Evolutionary conservation across 352 stramenopile genomes (phyloP).

Genomic region (Globisporangium yorkense): DNA sequence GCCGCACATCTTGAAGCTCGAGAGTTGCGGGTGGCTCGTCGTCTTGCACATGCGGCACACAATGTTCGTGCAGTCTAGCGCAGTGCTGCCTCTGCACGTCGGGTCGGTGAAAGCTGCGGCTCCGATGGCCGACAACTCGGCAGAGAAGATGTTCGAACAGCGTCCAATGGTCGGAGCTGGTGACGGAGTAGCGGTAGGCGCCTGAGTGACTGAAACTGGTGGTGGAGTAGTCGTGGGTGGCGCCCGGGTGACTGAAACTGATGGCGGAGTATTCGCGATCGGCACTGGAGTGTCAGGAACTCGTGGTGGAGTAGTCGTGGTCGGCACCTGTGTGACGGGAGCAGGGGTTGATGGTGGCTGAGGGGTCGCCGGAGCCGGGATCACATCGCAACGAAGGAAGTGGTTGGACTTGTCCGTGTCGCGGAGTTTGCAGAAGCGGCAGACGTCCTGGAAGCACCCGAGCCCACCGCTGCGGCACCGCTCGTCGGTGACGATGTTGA

Average conservation of each 20-base stretch:
- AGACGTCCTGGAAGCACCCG: conserved; percentile 13
- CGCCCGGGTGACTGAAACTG: not conserved
- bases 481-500: conserved; percentile 13
- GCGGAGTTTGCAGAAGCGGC: conserved; percentile 13
- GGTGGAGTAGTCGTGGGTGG: not conserved
- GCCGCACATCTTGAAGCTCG: not conserved
- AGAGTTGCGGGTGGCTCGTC: not conserved
- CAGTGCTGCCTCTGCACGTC: not conserved
- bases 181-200: not conserved
- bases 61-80: not conserved
- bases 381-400: conserved; percentile 6
- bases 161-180: not conserved
- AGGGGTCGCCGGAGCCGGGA: not conserved
- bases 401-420: conserved; percentile 10
- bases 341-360: not conserved
- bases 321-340: not conserved
- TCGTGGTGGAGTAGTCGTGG: not conserved
- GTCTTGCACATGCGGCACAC: conserved; percentile 2
- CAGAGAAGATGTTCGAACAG: not conserved
- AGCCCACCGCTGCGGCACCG: conserved; percentile 10
- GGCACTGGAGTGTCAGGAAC: not conserved
- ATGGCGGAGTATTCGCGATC: not conserved
- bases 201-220: not conserved
- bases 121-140: not conserved
- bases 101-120: not conserved